A percentile compares a stretch with the other conserved stretches of the same genome.
phyloP scores from a whole-genome alignment of 2,329 filamentous ascomycete species.

The Acephala macrosclerotiorum region DNA sequence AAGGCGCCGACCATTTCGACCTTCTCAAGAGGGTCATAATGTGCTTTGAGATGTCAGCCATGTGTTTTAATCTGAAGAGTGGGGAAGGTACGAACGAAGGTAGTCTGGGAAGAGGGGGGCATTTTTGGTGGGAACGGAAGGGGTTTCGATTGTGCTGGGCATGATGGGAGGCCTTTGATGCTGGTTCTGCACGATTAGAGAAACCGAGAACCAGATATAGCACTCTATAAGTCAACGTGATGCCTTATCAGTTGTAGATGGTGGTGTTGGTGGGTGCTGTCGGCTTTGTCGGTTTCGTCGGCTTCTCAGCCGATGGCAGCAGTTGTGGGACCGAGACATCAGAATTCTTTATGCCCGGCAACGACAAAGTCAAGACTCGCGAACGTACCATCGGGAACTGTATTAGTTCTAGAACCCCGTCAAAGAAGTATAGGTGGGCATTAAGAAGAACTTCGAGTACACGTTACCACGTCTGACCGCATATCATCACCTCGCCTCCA shows the following conservation, averaged over 20 bases:
- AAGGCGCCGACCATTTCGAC: constrained; percentile 2
- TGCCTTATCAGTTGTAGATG: neutral
- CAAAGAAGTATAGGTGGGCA: no score
- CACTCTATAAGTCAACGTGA: neutral
- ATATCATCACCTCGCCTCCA: no score
- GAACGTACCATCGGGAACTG: no score
- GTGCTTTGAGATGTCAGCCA: constrained; percentile 1
- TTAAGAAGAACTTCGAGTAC: no score
- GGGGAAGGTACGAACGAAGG: constrained; percentile 4
- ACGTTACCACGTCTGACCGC: no score
- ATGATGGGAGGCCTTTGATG: neutral
- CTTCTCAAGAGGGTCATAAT: constrained; percentile 15
- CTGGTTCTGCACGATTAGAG: neutral
- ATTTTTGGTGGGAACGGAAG: neutral
- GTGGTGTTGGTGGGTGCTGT: neutral
- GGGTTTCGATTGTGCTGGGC: neutral
- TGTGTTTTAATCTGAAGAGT: neutral
- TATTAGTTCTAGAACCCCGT: no score
- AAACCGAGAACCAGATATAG: neutral
- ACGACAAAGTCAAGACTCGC: no score
- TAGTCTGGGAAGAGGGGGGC: constrained; percentile 11
- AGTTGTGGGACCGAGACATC: neutral
- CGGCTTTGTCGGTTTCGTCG: neutral
- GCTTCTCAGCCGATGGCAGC: neutral
- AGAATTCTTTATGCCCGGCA: no score